Evolutionary conservation across 306 rosid species (phyloP).

Genomic region (Delonix regia): DNA sequence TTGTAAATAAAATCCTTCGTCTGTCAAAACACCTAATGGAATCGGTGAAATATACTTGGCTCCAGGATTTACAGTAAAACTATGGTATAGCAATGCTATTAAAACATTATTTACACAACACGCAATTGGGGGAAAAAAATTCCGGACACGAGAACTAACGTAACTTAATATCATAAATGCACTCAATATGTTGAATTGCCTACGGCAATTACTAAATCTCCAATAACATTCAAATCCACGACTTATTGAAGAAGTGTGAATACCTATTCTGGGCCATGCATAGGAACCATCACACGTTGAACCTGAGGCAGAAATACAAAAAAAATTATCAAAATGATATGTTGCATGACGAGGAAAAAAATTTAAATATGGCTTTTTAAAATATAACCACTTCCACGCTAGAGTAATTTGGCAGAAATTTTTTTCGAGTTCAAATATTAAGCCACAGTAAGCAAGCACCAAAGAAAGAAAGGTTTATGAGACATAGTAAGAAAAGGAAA

Average conservation of each 20-base stretch:
- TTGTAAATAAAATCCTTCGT: neutral
- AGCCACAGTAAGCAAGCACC: neutral
- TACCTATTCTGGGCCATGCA: conserved; percentile 84
- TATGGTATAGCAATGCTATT: conserved; percentile 41
- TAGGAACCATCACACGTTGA: conserved; percentile 83
- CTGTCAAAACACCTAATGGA: conserved; percentile 24
- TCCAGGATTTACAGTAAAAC: conserved; percentile 38
- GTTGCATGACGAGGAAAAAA: neutral
- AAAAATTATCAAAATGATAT: too few species aligned
- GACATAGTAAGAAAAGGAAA: neutral
- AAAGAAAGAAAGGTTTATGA: neutral
- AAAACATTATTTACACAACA: conserved; percentile 53
- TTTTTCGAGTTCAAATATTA: neutral
- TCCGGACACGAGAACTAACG: conserved; percentile 36
- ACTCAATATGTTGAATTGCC: conserved; percentile 32
- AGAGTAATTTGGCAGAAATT: neutral
- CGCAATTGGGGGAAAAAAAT: neutral
- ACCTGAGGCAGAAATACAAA: conserved; percentile 57
- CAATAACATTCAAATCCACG: conserved; percentile 41
- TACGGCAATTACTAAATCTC: conserved; percentile 37
- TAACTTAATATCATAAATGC: conserved; percentile 44
- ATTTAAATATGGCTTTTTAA: neutral
- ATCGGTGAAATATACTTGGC: conserved; percentile 33
- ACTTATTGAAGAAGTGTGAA: conserved; percentile 19
- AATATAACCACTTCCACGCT: neutral